phyloP scores from a whole-genome alignment of 129 eudicot genomes.

The Arctium minus region DNA sequence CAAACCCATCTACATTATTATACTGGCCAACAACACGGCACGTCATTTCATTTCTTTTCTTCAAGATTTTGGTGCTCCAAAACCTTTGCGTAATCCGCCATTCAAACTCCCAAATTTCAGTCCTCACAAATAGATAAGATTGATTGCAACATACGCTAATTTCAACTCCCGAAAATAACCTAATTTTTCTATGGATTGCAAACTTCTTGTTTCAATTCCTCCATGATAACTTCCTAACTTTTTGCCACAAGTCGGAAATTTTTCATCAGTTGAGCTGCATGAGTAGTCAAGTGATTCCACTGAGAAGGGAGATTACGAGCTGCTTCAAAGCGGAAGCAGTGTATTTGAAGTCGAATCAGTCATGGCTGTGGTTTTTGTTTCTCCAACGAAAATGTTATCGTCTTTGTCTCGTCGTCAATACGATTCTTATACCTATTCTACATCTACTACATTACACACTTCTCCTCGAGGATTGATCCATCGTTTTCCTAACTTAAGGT shows the following conservation, averaged over 20 bases:
- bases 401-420: conserved; percentile 11
- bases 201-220: conserved; percentile 1
- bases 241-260: neutral
- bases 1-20: neutral
- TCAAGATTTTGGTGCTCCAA: neutral
- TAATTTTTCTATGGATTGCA: neutral
- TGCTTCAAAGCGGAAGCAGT: conserved; percentile 35
- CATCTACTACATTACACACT: conserved; percentile 1
- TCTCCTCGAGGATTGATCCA: conserved; percentile 1
- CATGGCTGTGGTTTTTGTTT: conserved; percentile 43
- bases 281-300: conserved; percentile 39
- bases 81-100: conserved; percentile 3
- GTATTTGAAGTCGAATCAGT: conserved; percentile 23
- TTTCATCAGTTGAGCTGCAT: conserved; percentile 39
- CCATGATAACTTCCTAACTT: conserved; percentile 14
- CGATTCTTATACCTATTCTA: neutral
- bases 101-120: conserved; percentile 1
- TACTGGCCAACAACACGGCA: conserved; percentile 10
- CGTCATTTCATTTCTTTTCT: neutral
- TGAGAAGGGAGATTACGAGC: conserved; percentile 8
- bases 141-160: neutral
- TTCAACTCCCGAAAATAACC: neutral
- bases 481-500: conserved; percentile 39
- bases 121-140: conserved; percentile 13
- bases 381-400: conserved; percentile 34